phyloP scores from a whole-genome alignment of 306 rosid genomes.

The Cucumis cinereus region DNA sequence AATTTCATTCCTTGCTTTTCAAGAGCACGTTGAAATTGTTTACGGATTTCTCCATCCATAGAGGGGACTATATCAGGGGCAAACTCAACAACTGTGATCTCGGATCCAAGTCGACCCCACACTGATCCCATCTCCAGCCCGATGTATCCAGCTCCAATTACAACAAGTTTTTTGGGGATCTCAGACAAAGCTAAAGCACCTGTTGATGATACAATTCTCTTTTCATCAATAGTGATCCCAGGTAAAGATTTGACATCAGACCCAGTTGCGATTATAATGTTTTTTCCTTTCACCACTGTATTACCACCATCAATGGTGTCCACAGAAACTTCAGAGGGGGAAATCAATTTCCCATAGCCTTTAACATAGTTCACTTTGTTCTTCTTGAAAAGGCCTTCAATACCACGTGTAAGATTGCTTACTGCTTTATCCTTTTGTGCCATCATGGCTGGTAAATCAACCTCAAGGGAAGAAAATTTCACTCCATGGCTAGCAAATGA shows the following conservation, averaged over 20 bases:
- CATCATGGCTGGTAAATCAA: conserved; percentile 93
- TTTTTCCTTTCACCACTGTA: conserved; percentile 70
- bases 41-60: conserved; percentile 82
- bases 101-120: conserved; percentile 87
- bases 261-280: conserved; percentile 85
- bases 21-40: conserved; percentile 85
- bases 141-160: conserved; percentile 92
- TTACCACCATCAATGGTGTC: conserved; percentile 60
- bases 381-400: conserved; percentile 93
- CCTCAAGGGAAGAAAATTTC: conserved; percentile 58
- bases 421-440: conserved; percentile 85
- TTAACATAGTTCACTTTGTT: conserved; percentile 87
- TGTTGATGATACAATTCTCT: conserved; percentile 83
- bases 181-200: conserved; percentile 81
- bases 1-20: conserved; percentile 96
- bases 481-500: conserved; percentile 71
- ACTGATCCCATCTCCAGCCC: conserved; percentile 98
- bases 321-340: conserved; percentile 81
- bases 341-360: conserved; percentile 76
- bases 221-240: conserved; percentile 80
- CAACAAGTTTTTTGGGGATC: conserved; percentile 77
- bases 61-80: conserved; percentile 83
- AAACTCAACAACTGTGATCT: conserved; percentile 87
- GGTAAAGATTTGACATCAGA: conserved; percentile 90
- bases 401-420: conserved; percentile 66